A percentile compares a stretch with the other conserved stretches of the same genome.
Evolutionary conservation across 208 protist species (phyloP).

Genomic region (Vickermania spadyakhi): DNA sequence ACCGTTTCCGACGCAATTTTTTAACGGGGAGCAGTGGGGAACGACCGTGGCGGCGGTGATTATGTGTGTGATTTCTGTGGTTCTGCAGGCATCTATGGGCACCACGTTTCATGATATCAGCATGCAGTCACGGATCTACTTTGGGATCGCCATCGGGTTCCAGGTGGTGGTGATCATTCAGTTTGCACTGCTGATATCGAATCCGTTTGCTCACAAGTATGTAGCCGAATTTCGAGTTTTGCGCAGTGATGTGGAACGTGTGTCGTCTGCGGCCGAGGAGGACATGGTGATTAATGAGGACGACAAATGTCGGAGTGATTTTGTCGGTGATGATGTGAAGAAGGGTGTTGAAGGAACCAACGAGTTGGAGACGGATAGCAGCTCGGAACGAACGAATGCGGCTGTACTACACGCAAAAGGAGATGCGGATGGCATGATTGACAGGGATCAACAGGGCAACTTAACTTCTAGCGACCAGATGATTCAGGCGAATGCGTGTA

Average conservation of each 20-base stretch:
- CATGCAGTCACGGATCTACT: slow-evolving; percentile 21
- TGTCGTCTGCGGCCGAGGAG: not conserved
- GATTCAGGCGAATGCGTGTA: slow-evolving; percentile 9
- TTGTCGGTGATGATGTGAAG: not conserved
- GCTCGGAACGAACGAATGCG: not conserved
- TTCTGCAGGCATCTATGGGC: slow-evolving; percentile 26
- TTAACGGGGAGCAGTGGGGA: slow-evolving; percentile 25
- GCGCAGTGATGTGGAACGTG: not conserved
- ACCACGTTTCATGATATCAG: slow-evolving; percentile 7
- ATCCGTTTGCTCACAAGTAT: slow-evolving; percentile 24
- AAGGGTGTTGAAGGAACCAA: not conserved
- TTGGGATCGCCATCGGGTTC: slow-evolving; percentile 21
- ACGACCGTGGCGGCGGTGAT: slow-evolving; percentile 15
- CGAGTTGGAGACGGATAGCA: not conserved
- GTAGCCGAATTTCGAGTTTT: slow-evolving; percentile 18
- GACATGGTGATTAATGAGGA: not conserved
- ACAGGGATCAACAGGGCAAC: slow-evolving; percentile 14
- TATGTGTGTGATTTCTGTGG: slow-evolving; percentile 18
- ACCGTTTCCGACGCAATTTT: slow-evolving; percentile 35
- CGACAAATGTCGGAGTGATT: not conserved
- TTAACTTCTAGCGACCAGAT: slow-evolving; percentile 20
- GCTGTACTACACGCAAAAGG: not conserved
- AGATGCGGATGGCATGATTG: slow-evolving; percentile 5
- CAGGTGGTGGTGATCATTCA: slow-evolving; percentile 12
- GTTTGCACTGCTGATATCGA: slow-evolving; percentile 13